Percentiles rank a stretch among this genome's conserved stretches.
Evolutionary conservation across 2,329 filamentous ascomycete species (phyloP).

Genomic region (Leptographium wingfieldii): DNA sequence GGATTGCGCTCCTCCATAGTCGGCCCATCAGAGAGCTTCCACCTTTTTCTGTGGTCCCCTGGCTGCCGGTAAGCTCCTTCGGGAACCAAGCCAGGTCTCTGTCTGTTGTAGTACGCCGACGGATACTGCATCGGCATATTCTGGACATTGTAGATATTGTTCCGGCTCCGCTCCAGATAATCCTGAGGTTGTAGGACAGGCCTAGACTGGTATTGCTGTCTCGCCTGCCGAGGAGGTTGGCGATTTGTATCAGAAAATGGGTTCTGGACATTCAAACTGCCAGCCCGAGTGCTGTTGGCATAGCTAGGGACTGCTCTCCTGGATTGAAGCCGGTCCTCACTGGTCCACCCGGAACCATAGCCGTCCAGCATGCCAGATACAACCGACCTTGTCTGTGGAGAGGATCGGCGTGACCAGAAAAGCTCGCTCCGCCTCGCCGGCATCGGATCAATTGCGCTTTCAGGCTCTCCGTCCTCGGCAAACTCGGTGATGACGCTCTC

Average conservation of each 20-base stretch:
- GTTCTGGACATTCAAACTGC: neutral
- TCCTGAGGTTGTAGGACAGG: neutral
- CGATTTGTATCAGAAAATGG: neutral
- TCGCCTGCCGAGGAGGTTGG: neutral
- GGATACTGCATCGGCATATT: neutral
- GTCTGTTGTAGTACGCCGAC: neutral
- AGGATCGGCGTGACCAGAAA: neutral
- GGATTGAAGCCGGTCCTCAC: neutral
- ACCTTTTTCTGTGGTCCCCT: neutral
- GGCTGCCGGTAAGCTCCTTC: neutral
- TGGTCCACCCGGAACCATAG: neutral
- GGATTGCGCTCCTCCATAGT: neutral
- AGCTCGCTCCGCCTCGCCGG: neutral
- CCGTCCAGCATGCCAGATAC: neutral
- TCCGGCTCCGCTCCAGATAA: neutral
- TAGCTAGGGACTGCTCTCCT: neutral
- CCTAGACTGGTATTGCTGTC: neutral
- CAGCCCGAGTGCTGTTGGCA: neutral
- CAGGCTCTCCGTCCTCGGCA: conserved; percentile 33
- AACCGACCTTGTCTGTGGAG: neutral
- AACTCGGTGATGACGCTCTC: conserved; percentile 39
- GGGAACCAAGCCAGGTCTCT: neutral
- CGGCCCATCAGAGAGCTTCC: neutral
- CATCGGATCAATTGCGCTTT: conserved; percentile 3
- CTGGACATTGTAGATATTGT: neutral